Base-by-base conservation (phyloP, 306 rosid genomes). In the Glycine latifolia region DNA sequence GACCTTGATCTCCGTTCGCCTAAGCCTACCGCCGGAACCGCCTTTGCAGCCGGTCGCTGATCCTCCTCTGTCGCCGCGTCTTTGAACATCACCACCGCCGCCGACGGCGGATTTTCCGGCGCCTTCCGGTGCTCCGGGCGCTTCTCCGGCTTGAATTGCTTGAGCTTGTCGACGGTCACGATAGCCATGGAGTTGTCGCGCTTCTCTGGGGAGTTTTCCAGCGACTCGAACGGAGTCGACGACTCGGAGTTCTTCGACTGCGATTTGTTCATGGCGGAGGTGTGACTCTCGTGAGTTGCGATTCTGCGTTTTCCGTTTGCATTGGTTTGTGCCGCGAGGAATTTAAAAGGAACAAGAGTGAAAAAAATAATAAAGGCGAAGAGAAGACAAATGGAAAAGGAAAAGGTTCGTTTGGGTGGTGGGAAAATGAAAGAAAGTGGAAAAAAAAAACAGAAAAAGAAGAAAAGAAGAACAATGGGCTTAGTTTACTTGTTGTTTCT, bases 101-200 rank as follows among this genome's bases (percentile, higher is more conserved):
- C 12, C 8, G 67, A 66, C 8, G 74, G 71, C 5, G 62, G 10
- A 8, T 67, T 84, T 80, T 90, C 92, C 73, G 79, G 82, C 50
- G 73, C 77, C 73, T 85, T 50, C 73, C 67, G 75, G 37, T 10
- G 80, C 54, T 69, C 55, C 2, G 73, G 7, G 8, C 70, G 82
- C 53, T 74, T 89, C 3, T 63, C 78, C 17, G 90, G 87, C 11
- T 87, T 6, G 62, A 66, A n/a, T 55, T 85, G 91, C 14, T 60
- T 82, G 67, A 2, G 50, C 83, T 83, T 89, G 35, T 82, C 89
- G 63, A 87, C 59, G 35, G 85, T 3, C 4, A 87, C 82, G 68
- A 94, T 81, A 9, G 94, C 94, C 83, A 76, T 83, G 59, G 95
- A 82, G 81, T 90, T 85, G 6, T 90, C 96, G 8, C 41, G 66